Evolutionary conservation across 306 rosid genomes (phyloP), one percentile per base, ranked within the genome.

Genomic region (apple (Malus domestica)): DNA sequence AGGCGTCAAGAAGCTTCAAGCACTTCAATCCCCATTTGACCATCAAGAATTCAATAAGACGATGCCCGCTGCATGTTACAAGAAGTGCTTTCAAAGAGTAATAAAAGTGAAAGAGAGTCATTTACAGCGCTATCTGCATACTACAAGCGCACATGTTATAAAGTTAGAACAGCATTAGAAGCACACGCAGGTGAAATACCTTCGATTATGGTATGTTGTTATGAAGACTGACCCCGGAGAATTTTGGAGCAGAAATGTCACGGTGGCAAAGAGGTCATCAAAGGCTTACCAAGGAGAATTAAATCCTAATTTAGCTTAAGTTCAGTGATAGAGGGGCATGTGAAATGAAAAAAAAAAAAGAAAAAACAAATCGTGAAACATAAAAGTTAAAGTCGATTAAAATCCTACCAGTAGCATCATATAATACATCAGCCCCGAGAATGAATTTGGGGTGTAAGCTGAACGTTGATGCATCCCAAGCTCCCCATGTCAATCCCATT

Each of bases 381-480:
- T 6, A 13, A 32, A 8, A 67, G 4, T 10, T 5, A 14, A 27
- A 68, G 13, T 68, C 60, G 71, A 69, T 29, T 13, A 54, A 5
- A 61, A 61, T 74, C 87, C 77, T 84, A 94, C 98, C 96, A 5
- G 75, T 79, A 25, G 92, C 83, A 78, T 94, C 97, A 73, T 94
- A 90, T 70, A 92, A 82, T 13, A 94, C 97, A 83, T 92, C 96
- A 29, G 96, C 97, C 67, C 97, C 98, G 63, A 94, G 84, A 80
- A 94, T 89, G 75, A 90, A 75, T 70, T 86, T 87, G 15, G 97
- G 92, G 19, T 70, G 83, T 82, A 92, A 90, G 81, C 78, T 83
- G 81, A 92, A 86, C 38, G 89, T 67, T 65, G 93, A 86, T 46
- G 80, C 80, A 87, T 92, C 95, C 98, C 96, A 94, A 75, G 89